Evolutionary conservation across 148 eudicot species (phyloP).

Genomic region (Vaccinium darrowii): DNA sequence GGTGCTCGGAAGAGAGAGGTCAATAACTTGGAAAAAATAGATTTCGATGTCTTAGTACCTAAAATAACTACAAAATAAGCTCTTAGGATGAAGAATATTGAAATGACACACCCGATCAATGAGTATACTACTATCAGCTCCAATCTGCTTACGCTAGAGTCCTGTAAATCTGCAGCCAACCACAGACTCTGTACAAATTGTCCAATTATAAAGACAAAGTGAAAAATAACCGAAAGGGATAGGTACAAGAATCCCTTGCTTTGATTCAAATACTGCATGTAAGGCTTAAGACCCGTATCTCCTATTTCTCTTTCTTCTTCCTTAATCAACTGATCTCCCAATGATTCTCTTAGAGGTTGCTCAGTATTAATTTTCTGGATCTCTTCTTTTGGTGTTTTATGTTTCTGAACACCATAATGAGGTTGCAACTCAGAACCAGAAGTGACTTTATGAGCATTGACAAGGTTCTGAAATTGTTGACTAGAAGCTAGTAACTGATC

Average conservation of each 20-base stretch:
- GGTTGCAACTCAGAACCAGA: slow-evolving; percentile 5
- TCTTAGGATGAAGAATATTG: slow-evolving; percentile 35
- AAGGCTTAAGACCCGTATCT: slow-evolving; percentile 44
- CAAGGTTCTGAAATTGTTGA: slow-evolving; percentile 36
- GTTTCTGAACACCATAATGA: slow-evolving; percentile 4
- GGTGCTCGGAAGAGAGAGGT: slow-evolving; percentile 57
- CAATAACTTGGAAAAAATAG: slow-evolving; percentile 44
- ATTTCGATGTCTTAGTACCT: slow-evolving; percentile 42
- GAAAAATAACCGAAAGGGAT: slow-evolving; percentile 31
- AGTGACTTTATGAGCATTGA: slow-evolving; percentile 35
- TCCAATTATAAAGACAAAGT: slow-evolving; percentile 31
- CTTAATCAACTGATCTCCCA: slow-evolving; percentile 49
- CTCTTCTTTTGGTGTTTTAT: slow-evolving; percentile 13
- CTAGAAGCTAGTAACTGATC: slow-evolving; percentile 34
- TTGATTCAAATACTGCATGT: slow-evolving; percentile 46
- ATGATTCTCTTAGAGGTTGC: slow-evolving; percentile 12
- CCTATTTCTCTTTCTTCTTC: slow-evolving; percentile 63
- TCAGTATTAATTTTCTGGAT: slow-evolving; percentile 15
- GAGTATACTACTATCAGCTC: slow-evolving; percentile 32
- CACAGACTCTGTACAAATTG: slow-evolving; percentile 51
- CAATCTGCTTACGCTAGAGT: slow-evolving; percentile 23
- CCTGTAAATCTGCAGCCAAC: slow-evolving; percentile 47
- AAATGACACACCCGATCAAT: slow-evolving; percentile 33
- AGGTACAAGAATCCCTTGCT: slow-evolving; percentile 45
- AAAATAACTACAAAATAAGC: slow-evolving; percentile 35